Percentiles rank a stretch among this genome's conserved stretches.
Conservation (phyloP, 1,284 basidiomycete species). For the Moesziomyces sp. region DNA sequence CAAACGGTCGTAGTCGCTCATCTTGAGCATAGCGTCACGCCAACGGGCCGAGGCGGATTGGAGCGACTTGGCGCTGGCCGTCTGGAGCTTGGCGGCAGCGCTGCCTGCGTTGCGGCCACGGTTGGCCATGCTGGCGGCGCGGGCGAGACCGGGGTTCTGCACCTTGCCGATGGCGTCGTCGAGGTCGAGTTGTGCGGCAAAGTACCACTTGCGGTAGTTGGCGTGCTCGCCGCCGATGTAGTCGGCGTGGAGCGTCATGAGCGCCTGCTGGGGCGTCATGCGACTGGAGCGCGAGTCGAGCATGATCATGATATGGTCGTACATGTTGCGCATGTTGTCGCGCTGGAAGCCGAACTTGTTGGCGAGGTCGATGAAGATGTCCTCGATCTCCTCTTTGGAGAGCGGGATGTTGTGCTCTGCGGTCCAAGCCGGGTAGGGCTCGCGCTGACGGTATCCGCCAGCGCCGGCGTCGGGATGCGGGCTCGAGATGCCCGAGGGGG, state of each 20-base stretch:
- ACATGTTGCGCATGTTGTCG: conserved; percentile 77
- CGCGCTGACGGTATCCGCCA: conserved; percentile 68
- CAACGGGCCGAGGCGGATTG: conserved; percentile 89
- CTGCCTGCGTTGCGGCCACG: conserved; percentile 46
- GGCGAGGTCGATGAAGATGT: conserved; percentile 95
- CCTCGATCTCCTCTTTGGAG: conserved; percentile 98
- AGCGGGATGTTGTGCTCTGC: conserved; percentile 90
- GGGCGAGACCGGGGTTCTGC: conserved; percentile 88
- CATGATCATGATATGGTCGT: conserved; percentile 98
- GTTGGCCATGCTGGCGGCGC: conserved; percentile 81
- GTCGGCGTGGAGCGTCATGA: conserved; percentile 92
- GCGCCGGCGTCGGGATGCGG: conserved; percentile 49
- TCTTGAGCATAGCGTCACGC: conserved; percentile 97
- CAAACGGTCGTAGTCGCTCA: conserved; percentile 97
- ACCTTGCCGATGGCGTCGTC: conserved; percentile 95
- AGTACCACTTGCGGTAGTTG: conserved; percentile 82
- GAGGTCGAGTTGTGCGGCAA: conserved; percentile 97
- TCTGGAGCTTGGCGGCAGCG: conserved; percentile 71
- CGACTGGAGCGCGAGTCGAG: conserved; percentile 78
- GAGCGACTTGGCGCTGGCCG: conserved; percentile 79
- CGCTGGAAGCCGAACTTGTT: conserved; percentile 99
- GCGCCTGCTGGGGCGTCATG: conserved; percentile 94
- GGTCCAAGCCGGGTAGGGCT: conserved; percentile 93
- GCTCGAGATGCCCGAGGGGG: conserved; percentile 59
- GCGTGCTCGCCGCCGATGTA: conserved; percentile 88